Evolutionary conservation across 495 filamentous ascomycete species (phyloP).

Genomic region (Penicillium salamii): DNA sequence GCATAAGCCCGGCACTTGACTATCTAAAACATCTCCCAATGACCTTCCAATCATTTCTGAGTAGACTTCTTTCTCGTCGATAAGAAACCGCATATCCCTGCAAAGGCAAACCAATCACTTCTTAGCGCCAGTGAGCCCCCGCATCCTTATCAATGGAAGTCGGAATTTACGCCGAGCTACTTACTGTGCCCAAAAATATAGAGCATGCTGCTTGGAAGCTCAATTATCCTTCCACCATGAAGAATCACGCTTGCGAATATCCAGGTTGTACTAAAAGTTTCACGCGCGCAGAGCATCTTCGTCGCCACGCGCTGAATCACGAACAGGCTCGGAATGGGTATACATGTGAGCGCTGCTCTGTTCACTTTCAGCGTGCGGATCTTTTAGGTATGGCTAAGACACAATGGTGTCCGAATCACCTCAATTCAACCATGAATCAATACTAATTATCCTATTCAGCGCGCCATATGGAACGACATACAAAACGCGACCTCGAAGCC

Average conservation of each 20-base stretch:
- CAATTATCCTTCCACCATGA: constrained; percentile 15
- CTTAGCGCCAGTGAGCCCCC: constrained; percentile 2
- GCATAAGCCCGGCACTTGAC: no score
- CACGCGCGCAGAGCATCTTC: constrained; percentile 57
- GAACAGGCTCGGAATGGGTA: constrained; percentile 44
- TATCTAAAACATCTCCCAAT: no score
- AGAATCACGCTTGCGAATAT: constrained; percentile 42
- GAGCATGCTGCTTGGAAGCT: no score
- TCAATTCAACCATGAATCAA: neutral
- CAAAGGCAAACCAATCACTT: constrained; percentile 9
- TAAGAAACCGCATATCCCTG: neutral
- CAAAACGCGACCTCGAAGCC: constrained; percentile 58
- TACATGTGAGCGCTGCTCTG: constrained; percentile 54
- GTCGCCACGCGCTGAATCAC: constrained; percentile 58
- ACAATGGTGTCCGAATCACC: neutral
- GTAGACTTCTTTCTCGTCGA: no score
- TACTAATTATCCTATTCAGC: constrained; percentile 34
- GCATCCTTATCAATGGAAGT: constrained; percentile 20
- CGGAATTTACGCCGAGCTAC: constrained; percentile 10
- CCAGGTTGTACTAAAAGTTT: constrained; percentile 53
- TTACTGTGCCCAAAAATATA: no score
- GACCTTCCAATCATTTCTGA: no score
- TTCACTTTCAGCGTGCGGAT: constrained; percentile 56
- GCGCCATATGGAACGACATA: constrained; percentile 57
- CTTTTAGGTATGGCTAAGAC: constrained; percentile 42